These are phyloP conservation scores for Calocybe indica DNA, from an alignment of 768 basidiomycete genomes.

Conservation along the genomic window DNA sequence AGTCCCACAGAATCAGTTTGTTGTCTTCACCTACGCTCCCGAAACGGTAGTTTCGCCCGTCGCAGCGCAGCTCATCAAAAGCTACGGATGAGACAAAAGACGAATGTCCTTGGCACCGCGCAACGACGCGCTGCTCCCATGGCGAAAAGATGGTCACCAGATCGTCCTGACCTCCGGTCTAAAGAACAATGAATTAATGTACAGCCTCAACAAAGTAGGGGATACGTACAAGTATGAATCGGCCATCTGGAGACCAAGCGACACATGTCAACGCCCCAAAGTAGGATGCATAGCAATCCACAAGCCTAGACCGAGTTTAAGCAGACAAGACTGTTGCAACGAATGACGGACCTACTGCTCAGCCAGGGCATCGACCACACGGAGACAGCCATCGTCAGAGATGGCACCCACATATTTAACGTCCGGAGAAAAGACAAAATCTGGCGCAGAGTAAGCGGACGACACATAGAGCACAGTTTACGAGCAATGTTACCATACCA, in stretches of 20 bases:
- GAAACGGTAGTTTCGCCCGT: constrained; percentile 89
- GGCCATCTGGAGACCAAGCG: constrained; percentile 93
- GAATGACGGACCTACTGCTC: constrained; percentile 58
- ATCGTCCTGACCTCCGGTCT: constrained; percentile 98
- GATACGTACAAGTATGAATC: constrained; percentile 72
- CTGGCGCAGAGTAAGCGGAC: constrained; percentile 28
- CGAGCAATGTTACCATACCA: constrained; percentile 36
- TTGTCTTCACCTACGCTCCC: constrained; percentile 97
- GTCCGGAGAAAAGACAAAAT: constrained; percentile 92
- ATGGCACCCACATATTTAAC: constrained; percentile 86
- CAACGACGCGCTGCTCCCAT: constrained; percentile 90
- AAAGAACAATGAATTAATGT: neutral
- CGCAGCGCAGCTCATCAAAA: constrained; percentile 86
- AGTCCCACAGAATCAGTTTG: constrained; percentile 95
- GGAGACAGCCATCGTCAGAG: constrained; percentile 86
- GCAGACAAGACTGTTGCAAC: neutral
- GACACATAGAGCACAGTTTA: neutral
- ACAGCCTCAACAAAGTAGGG: neutral
- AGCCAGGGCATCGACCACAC: constrained; percentile 83
- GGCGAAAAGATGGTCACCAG: constrained; percentile 92
- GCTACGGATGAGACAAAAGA: constrained; percentile 88
- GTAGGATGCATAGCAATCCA: constrained; percentile 92
- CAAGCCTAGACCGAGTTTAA: constrained; percentile 45
- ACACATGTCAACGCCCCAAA: constrained; percentile 89
- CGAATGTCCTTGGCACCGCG: constrained; percentile 94